Evolutionary conservation across 768 basidiomycete species (phyloP).

Genomic region (Calocera cornea): DNA sequence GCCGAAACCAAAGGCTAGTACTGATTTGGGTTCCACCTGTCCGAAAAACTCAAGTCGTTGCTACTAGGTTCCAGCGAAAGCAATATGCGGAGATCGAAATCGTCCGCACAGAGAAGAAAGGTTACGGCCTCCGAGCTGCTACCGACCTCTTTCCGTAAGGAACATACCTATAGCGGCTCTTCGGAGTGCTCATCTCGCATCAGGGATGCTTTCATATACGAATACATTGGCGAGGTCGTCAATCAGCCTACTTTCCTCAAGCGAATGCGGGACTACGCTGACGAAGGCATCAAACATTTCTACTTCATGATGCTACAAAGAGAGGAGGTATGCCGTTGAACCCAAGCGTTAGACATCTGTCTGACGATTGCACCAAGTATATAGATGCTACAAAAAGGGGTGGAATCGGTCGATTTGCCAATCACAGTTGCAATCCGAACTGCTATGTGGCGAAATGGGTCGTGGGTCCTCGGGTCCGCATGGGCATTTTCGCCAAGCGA

Average conservation of each 20-base stretch:
- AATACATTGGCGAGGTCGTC: slow-evolving; percentile 96
- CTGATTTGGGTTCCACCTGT: slow-evolving; percentile 5
- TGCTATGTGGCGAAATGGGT: slow-evolving; percentile 99
- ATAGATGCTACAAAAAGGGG: slow-evolving; percentile 97
- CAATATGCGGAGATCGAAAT: slow-evolving; percentile 80
- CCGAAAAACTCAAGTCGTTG: not conserved
- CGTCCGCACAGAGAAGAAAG: slow-evolving; percentile 89
- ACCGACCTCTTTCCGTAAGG: slow-evolving; percentile 27
- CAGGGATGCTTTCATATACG: slow-evolving; percentile 89
- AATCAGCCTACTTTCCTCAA: slow-evolving; percentile 74
- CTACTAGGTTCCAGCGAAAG: slow-evolving; percentile 65
- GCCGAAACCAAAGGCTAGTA: slow-evolving; percentile 83
- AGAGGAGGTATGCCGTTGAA: slow-evolving; percentile 57
- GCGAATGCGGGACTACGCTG: slow-evolving; percentile 85
- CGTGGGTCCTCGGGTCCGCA: slow-evolving; percentile 71
- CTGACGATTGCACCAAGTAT: slow-evolving; percentile 41
- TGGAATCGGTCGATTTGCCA: slow-evolving; percentile 92
- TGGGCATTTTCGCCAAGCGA: slow-evolving; percentile 96
- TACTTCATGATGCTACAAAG: slow-evolving; percentile 99
- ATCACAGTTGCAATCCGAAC: slow-evolving; percentile 95
- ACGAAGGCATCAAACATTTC: slow-evolving; percentile 88
- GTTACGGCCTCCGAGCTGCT: slow-evolving; percentile 78
- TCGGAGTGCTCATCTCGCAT: not conserved
- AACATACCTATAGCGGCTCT: too few relatives aligned
- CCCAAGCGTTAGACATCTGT: not conserved